phyloP scores from a whole-genome alignment of 306 rosid species.

The Alnus rubra region DNA sequence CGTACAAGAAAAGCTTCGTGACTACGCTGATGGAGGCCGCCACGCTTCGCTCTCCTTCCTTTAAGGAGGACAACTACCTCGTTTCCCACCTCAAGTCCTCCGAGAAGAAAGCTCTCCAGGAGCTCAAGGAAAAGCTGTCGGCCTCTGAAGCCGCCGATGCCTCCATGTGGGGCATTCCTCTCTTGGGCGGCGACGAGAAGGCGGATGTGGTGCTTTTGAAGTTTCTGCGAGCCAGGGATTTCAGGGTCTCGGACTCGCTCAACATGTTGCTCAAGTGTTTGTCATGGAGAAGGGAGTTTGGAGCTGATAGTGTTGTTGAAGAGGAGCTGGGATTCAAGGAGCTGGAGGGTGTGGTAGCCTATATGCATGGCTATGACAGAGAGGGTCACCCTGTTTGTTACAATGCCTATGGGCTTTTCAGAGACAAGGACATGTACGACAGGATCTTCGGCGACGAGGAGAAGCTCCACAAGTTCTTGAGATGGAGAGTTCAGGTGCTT shows the following conservation, averaged over 20 bases:
- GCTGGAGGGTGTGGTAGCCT: conserved; percentile 87
- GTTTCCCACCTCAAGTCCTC: conserved; percentile 66
- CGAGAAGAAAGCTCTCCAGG: conserved; percentile 70
- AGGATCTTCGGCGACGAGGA: conserved; percentile 86
- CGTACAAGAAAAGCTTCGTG: conserved; percentile 68
- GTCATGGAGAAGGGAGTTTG: conserved; percentile 75
- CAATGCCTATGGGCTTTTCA: conserved; percentile 82
- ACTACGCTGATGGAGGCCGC: conserved; percentile 67
- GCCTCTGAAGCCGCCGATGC: conserved; percentile 40
- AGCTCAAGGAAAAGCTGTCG: conserved; percentile 57
- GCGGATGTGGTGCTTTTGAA: conserved; percentile 87
- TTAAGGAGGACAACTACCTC: conserved; percentile 78
- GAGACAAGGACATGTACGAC: conserved; percentile 77
- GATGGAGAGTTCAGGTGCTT: conserved; percentile 94
- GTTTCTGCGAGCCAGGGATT: conserved; percentile 89
- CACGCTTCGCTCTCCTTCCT: conserved; percentile 55
- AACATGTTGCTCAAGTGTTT: conserved; percentile 69
- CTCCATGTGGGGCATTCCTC: conserved; percentile 77
- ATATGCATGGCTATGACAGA: conserved; percentile 80
- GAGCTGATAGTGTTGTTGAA: conserved; percentile 60
- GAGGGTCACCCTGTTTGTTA: conserved; percentile 95
- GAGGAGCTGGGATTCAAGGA: conserved; percentile 89
- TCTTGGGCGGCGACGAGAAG: conserved; percentile 57
- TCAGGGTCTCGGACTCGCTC: conserved; percentile 64
- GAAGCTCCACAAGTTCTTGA: conserved; percentile 79